Base-by-base conservation (phyloP, 225 moss, liverwort and hornwort species). In the Climacium dendroides region DNA sequence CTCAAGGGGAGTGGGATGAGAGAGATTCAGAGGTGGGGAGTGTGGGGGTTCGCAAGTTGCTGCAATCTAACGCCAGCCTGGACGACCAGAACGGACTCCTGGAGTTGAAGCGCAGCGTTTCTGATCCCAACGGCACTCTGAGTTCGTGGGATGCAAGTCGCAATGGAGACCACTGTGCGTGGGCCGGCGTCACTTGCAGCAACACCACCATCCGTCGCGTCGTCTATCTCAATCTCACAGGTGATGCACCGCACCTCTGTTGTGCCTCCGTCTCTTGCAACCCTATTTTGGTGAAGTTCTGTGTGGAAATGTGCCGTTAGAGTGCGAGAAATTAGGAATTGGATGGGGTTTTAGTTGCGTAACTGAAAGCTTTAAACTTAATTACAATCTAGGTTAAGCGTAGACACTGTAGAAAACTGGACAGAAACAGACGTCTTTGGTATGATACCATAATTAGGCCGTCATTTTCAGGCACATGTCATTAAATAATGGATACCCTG, bases 111-210 rank as follows among this genome's bases (percentile, higher is more conserved):
- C 35, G 55, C 30, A 86, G 48, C 16, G 50, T 90, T 71, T 11
- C 10, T 9, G 92, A 92, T 70, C 90, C 90, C 22, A 88, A 83
- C 37, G 81, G 84, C 48, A 92, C 86, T 54, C 88, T 92, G 25
- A 61, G 16, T 32, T 47, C 83, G 8, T 92, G 90, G 92, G 63
- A 90, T 52, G 6, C 62, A 55, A 55, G 30, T 10, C 32, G 58
- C 35, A 92, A 90, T 24, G 60, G 29, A 39, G 22, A 92, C 41
- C 75, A 83, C 47, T 92, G 92, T 48, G 39, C 39, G 28, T 92
- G 92, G 92, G 76, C 67, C 23, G 92, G 92, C 45, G 92, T 92
- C 80, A 90, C 83, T 29, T 92, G 92, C 86, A 88, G 69, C 88
- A 86, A 86, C 73, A 3, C 25, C n/a, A 90, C 90, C 15, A 52